A percentile compares a stretch with the other conserved stretches of the same genome.
These are phyloP conservation scores for Claviceps spartinae DNA, from an alignment of 2,329 filamentous ascomycete species.

Conservation along the genomic window DNA sequence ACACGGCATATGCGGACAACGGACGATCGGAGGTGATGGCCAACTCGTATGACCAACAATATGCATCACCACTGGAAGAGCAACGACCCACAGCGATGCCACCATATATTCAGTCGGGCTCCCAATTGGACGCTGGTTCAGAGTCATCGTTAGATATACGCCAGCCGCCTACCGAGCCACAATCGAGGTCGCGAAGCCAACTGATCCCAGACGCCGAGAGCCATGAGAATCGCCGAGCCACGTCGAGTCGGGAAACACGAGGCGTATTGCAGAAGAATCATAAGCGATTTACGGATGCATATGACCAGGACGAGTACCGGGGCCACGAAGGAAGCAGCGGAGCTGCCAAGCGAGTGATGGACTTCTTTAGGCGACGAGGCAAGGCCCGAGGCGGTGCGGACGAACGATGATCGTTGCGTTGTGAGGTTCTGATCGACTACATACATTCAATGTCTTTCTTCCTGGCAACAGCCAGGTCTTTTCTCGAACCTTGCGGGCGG, in stretches of 20 bases:
- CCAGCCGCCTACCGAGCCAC: conserved; percentile 25
- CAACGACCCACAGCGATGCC: conserved; percentile 30
- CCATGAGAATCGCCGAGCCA: conserved; percentile 26
- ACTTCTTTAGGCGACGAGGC: conserved; percentile 85
- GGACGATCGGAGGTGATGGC: conserved; percentile 18
- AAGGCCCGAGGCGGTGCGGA: conserved; percentile 55
- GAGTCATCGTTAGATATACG: conserved; percentile 40
- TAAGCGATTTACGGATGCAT: conserved; percentile 80
- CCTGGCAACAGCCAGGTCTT: too few relatives aligned
- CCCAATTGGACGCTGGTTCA: conserved; percentile 36
- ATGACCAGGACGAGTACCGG: conserved; percentile 56
- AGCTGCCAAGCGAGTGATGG: conserved; percentile 87
- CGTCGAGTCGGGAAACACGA: conserved; percentile 25
- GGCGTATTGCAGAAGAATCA: conserved; percentile 70
- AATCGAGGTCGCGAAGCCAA: conserved; percentile 29
- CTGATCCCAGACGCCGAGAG: conserved; percentile 30
- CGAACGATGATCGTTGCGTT: conserved; percentile 22
- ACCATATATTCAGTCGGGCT: conserved; percentile 30
- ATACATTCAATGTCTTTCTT: too few relatives aligned
- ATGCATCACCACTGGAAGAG: conserved; percentile 25
- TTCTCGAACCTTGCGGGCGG: too few relatives aligned
- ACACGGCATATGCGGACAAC: conserved; percentile 25
- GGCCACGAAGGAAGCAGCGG: conserved; percentile 72
- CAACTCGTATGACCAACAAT: conserved; percentile 27
- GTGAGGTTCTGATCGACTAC: background rate